phyloP scores from a whole-genome alignment of 2,329 filamentous ascomycete species.

The Trichoderma endophyticum region DNA sequence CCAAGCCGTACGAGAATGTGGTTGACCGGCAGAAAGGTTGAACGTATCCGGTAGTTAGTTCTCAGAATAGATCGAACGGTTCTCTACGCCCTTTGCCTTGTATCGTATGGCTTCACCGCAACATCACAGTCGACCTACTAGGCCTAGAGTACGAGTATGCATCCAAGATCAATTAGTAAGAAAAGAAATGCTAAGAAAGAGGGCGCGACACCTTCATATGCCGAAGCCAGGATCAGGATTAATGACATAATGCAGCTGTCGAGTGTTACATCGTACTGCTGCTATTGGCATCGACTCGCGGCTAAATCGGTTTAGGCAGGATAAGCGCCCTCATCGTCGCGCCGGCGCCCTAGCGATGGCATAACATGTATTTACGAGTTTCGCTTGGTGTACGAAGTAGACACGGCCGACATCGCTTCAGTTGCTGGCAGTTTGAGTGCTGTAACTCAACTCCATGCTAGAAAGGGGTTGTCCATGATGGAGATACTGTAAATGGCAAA shows the following conservation, averaged over 20 bases:
- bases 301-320: slow-evolving; percentile 8
- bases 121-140: not conserved
- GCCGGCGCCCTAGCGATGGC: not conserved
- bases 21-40: not conserved
- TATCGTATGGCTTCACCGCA: not conserved
- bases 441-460: not conserved
- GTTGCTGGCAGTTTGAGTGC: not conserved
- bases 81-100: not conserved
- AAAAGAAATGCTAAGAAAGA: not conserved
- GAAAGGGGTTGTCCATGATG: not conserved
- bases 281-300: not conserved
- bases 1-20: not conserved
- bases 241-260: not conserved
- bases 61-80: not conserved
- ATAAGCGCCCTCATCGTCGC: not conserved
- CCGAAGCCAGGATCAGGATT: not conserved
- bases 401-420: not conserved
- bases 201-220: not conserved
- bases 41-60: not conserved
- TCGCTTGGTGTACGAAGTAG: not conserved
- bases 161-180: not conserved
- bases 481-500: not conserved
- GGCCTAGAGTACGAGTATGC: not conserved
- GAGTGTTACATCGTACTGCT: not conserved
- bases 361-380: not conserved